phyloP scores from a whole-genome alignment of 306 rosid species.

The Lathyrus tuberosus region DNA sequence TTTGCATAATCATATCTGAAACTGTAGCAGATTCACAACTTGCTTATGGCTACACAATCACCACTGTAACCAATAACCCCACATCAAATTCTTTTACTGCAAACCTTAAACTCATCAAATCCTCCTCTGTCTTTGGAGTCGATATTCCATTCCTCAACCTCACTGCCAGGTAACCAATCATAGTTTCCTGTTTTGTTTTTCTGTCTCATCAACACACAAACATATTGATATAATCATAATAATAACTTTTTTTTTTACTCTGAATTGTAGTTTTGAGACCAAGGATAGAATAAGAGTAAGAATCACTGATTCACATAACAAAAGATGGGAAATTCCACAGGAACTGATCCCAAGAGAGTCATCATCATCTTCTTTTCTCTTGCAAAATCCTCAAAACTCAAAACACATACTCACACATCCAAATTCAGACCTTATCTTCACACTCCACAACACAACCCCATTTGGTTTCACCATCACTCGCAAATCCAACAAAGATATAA shows the following conservation, averaged over 20 bases:
- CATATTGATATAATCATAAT: not conserved
- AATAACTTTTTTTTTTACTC: not conserved
- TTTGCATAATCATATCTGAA: constrained; percentile 3
- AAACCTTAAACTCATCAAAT: constrained; percentile 59
- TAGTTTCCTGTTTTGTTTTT: not conserved
- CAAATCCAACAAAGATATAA: constrained; percentile 57
- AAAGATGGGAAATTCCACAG: constrained; percentile 81
- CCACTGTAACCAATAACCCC: constrained; percentile 31
- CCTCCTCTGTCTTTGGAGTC: constrained; percentile 62
- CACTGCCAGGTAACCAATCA: constrained; percentile 56
- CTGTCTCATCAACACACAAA: not conserved
- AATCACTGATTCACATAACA: constrained; percentile 52
- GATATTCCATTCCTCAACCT: constrained; percentile 65
- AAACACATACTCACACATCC: constrained; percentile 37
- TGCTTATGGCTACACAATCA: constrained; percentile 67
- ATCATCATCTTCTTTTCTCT: not conserved
- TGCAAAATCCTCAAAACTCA: not conserved
- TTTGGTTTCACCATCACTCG: constrained; percentile 73
- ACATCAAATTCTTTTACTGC: constrained; percentile 50
- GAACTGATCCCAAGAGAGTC: constrained; percentile 49
- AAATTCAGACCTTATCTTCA: constrained; percentile 63
- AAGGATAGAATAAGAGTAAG: constrained; percentile 58
- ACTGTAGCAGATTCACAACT: constrained; percentile 28
- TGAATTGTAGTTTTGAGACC: constrained; percentile 55
- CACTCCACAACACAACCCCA: constrained; percentile 65